Conservation (phyloP, 345 rosid genomes). For the Theobroma cacao region DNA sequence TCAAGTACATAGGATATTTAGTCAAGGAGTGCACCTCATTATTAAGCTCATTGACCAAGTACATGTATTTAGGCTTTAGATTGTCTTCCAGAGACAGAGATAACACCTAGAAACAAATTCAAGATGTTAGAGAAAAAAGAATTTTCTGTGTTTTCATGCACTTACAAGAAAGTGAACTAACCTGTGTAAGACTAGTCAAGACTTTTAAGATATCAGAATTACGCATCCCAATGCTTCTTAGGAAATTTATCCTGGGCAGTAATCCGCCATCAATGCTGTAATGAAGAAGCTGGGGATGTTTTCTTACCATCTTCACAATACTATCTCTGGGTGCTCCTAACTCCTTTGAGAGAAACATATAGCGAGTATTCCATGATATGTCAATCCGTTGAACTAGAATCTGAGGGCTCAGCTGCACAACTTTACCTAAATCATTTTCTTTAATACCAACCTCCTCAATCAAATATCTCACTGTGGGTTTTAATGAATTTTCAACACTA, state of each 20-base stretch:
- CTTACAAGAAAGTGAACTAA: constrained; percentile 25
- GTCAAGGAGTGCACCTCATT: constrained; percentile 80
- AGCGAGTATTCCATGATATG: constrained; percentile 87
- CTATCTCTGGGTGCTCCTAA: constrained; percentile 90
- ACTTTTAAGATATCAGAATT: constrained; percentile 86
- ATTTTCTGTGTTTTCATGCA: background rate
- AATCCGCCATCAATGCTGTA: constrained; percentile 92
- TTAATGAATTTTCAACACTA: constrained; percentile 85
- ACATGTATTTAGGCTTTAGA: constrained; percentile 86
- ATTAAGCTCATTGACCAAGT: constrained; percentile 78
- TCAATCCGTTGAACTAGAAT: constrained; percentile 94
- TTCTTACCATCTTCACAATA: constrained; percentile 87
- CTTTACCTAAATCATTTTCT: constrained; percentile 72
- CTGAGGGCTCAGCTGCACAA: constrained; percentile 93
- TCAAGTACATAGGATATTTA: constrained; percentile 80
- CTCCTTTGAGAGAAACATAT: constrained; percentile 82
- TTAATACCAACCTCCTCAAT: constrained; percentile 95
- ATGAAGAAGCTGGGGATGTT: constrained; percentile 94
- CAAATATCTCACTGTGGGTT: constrained; percentile 87
- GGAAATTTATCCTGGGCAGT: constrained; percentile 88
- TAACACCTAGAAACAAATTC: constrained; percentile 54
- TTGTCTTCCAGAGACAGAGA: constrained; percentile 91
- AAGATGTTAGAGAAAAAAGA: background rate
- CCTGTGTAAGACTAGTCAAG: constrained; percentile 96
- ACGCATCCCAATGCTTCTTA: constrained; percentile 84